A percentile compares a stretch with the other conserved stretches of the same genome.
Conservation (phyloP, 1,284 basidiomycete genomes). For the Pseudozyma tsukubaensis region DNA sequence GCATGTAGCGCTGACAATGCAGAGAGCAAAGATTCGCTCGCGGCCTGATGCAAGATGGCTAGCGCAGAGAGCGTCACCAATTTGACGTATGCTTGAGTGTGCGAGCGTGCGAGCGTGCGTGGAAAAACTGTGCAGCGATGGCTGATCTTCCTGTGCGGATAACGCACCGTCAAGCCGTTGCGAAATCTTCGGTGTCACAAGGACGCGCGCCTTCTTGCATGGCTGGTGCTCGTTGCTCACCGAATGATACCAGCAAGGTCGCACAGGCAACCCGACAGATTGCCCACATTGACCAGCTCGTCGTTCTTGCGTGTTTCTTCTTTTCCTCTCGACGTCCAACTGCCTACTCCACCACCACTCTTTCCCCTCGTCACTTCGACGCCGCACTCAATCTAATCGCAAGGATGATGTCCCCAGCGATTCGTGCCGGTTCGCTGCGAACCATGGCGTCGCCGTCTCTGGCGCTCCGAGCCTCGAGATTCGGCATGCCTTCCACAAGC, state of each 20-base stretch:
- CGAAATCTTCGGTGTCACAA: background rate
- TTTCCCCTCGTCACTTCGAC: conserved; percentile 15
- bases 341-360: conserved; percentile 24
- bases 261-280: background rate
- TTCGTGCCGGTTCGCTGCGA: conserved; percentile 44
- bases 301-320: background rate
- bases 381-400: background rate
- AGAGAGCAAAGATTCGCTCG: no score
- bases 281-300: background rate
- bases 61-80: no score
- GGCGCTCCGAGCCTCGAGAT: conserved; percentile 25
- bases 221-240: background rate
- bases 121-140: background rate
- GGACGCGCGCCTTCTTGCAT: background rate
- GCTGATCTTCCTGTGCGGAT: background rate
- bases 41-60: no score
- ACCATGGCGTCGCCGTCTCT: conserved; percentile 27
- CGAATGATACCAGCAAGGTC: conserved; percentile 2
- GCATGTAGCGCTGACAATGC: no score
- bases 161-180: background rate
- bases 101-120: background rate
- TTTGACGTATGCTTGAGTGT: background rate
- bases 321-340: background rate
- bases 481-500: conserved; percentile 37
- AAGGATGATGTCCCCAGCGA: conserved; percentile 43